Evolutionary conservation across 2,329 filamentous ascomycete genomes (phyloP), one percentile per base, ranked within the genome.

Genomic region (Massarina eburnea): DNA sequence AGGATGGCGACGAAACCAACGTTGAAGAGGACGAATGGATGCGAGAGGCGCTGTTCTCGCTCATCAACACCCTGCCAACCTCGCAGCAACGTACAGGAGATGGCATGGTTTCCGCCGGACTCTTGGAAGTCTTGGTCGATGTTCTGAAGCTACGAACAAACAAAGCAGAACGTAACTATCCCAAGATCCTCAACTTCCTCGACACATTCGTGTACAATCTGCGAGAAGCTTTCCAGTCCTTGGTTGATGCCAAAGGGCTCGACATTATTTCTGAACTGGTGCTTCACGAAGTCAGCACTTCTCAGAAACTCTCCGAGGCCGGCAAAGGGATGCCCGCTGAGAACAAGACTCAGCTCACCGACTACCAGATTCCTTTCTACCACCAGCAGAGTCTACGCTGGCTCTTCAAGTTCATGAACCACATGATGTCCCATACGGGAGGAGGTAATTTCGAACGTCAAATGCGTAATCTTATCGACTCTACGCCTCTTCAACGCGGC

Each of bases 321-420:
- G 86, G 85, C n/a, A 76, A 84, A 45, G 89, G 90, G 10, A 90
- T 94, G 51, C 81, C 83, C 6, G 71, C 78, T 9, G 76, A 85
- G 40, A 90, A 88, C 70, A 85, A 83, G 59, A 95, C 91, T 8
- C 85, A 86, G 45, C 81, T 88, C 20, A 90, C 95, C 35, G 95
- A 99, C 71, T 99, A 96, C 66, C 82, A 90, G 60, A 91, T 97
- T 42, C 90, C 91, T 0, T 96, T 90, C 67, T 90, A 91, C 66
- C 88, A 95, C 57, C 94, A 97, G 66, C 90, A 96, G 68, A 92
- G 90, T 15, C 78, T 99, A 22, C 91, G 95, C 62, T 95, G 89
- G 83, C 77, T 96, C 35, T 86, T 99, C 70, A 96, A 96, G 69
- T 96, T 97, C 64, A 87, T 96, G 52, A 91, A 96, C 58, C 91